These are phyloP conservation scores for Nannizziopsis arthrosporioides DNA, from an alignment of 2,329 filamentous ascomycete genomes.

Conservation along the genomic window DNA sequence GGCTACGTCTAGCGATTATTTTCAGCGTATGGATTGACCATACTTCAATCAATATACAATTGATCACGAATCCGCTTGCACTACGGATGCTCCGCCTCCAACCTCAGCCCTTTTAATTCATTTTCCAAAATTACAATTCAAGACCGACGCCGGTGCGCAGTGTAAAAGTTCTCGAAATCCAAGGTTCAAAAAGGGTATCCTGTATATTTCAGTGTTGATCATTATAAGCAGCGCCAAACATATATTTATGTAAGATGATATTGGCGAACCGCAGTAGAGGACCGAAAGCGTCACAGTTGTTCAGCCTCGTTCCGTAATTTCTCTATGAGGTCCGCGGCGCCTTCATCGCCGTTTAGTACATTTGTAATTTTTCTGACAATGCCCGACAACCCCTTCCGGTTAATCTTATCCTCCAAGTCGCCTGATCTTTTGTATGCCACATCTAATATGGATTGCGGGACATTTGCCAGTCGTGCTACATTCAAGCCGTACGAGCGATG, in stretches of 20 bases:
- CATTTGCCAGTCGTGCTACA: conserved; percentile 72
- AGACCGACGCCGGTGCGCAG: too few relatives aligned
- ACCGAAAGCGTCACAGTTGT: conserved; percentile 25
- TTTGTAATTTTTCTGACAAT: conserved; percentile 24
- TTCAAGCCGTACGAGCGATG: conserved; percentile 92
- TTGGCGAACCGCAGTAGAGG: background rate
- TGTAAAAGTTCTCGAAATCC: background rate
- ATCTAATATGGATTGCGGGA: conserved; percentile 66
- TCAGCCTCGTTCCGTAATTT: conserved; percentile 34
- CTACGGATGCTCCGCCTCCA: too few relatives aligned
- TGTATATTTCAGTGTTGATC: background rate
- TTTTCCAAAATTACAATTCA: too few relatives aligned
- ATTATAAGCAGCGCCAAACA: background rate
- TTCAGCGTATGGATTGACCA: conserved; percentile 1
- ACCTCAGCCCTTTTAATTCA: too few relatives aligned
- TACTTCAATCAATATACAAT: conserved; percentile 2
- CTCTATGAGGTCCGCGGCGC: conserved; percentile 24
- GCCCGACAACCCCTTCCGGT: conserved; percentile 46
- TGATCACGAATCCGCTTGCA: background rate
- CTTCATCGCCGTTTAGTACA: conserved; percentile 7
- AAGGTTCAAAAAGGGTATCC: conserved; percentile 1
- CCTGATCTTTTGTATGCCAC: conserved; percentile 67
- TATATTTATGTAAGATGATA: background rate
- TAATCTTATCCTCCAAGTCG: conserved; percentile 66
- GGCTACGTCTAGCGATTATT: conserved; percentile 2